phyloP scores from a whole-genome alignment of 2,329 filamentous ascomycete species.

The Aphanocladium album region DNA sequence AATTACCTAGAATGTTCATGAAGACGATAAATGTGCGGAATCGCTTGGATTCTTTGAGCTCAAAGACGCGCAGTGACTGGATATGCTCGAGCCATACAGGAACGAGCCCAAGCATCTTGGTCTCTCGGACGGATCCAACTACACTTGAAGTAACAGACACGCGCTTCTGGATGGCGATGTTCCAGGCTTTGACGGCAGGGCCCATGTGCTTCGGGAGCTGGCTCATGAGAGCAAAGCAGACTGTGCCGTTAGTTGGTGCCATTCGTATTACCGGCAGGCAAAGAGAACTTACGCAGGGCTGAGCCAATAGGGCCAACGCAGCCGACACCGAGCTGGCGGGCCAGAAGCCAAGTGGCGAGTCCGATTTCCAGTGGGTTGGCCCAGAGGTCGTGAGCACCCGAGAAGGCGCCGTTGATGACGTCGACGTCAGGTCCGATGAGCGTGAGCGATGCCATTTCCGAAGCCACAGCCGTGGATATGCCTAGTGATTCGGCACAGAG shows the following conservation, averaged over 20 bases:
- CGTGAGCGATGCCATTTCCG: constrained; percentile 8
- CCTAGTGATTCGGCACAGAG: constrained; percentile 15
- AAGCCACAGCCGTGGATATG: neutral
- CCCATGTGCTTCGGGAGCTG: constrained; percentile 17
- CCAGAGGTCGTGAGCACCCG: constrained; percentile 14
- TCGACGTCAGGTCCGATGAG: constrained; percentile 12
- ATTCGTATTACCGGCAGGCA: neutral
- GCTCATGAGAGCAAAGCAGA: constrained; percentile 12
- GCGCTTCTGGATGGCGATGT: constrained; percentile 25
- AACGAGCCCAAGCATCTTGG: constrained; percentile 26
- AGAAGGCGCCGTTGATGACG: constrained; percentile 12
- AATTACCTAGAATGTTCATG: constrained; percentile 15
- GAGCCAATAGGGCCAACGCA: constrained; percentile 15
- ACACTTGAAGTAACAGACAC: constrained; percentile 24
- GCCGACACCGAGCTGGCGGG: constrained; percentile 13
- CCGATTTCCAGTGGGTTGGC: constrained; percentile 14
- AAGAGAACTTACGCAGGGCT: neutral
- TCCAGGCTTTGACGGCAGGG: constrained; percentile 19
- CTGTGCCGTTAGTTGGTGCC: neutral
- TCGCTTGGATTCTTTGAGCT: constrained; percentile 18
- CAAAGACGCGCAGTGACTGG: constrained; percentile 17
- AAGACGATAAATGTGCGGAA: constrained; percentile 17
- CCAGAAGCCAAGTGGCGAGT: constrained; percentile 13
- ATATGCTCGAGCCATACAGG: constrained; percentile 16
- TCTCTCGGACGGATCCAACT: constrained; percentile 25